Evolutionary conservation across 2,329 filamentous ascomycete genomes (phyloP).

Genomic region (Scedosporium boydii): DNA sequence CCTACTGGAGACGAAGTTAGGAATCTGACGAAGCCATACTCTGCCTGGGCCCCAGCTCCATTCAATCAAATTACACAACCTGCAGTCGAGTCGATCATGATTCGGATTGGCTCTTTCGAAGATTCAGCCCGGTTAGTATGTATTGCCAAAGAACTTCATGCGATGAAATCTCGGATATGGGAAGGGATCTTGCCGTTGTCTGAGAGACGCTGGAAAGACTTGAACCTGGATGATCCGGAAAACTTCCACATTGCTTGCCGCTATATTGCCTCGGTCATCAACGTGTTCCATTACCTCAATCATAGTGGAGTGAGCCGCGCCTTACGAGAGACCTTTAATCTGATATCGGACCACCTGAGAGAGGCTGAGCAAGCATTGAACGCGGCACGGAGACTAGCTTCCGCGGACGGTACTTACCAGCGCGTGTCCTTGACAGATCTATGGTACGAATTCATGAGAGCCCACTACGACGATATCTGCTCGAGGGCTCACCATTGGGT

Average conservation of each 20-base stretch:
- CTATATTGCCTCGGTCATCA: constrained; percentile 12
- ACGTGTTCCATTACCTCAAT: constrained; percentile 20
- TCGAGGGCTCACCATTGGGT: constrained; percentile 16
- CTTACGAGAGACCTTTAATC: constrained; percentile 17
- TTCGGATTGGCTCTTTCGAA: constrained; percentile 14
- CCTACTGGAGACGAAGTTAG: neutral
- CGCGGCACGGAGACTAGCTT: constrained; percentile 7
- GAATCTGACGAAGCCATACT: constrained; percentile 1
- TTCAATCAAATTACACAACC: constrained; percentile 7
- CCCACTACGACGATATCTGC: constrained; percentile 14
- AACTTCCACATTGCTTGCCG: constrained; percentile 17
- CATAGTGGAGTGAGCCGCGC: constrained; percentile 9
- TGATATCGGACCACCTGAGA: constrained; percentile 16
- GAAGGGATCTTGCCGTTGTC: constrained; percentile 18
- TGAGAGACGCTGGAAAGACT: constrained; percentile 16
- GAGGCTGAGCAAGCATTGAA: constrained; percentile 17
- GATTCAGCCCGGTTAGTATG: constrained; percentile 10
- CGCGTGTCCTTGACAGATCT: constrained; percentile 12
- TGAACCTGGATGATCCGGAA: constrained; percentile 12
- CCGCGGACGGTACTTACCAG: neutral
- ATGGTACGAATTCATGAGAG: constrained; percentile 17
- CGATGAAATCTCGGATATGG: constrained; percentile 20
- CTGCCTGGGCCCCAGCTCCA: constrained; percentile 16
- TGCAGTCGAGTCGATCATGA: constrained; percentile 7
- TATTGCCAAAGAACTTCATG: constrained; percentile 17